Conservation (phyloP, 1,284 basidiomycete species). For the Cutaneotrichosporon sp. region DNA sequence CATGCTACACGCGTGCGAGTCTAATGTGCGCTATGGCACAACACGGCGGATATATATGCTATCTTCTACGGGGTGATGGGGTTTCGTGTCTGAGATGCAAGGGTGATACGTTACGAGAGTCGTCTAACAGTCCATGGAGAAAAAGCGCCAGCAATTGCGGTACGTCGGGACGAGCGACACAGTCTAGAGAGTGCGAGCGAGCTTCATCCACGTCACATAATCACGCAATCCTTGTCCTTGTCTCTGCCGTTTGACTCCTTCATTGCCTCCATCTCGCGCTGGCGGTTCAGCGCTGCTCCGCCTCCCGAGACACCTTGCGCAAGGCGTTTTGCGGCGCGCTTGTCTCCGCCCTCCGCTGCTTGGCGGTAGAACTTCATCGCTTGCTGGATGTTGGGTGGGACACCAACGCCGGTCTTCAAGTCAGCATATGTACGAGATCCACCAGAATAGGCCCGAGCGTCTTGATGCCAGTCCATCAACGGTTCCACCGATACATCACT, state of each 20-base stretch:
- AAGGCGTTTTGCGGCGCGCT: slow-evolving; percentile 81
- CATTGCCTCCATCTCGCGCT: slow-evolving; percentile 42
- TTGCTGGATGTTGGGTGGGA: slow-evolving; percentile 60
- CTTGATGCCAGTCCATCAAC: too few relatives aligned
- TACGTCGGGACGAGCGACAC: too few relatives aligned
- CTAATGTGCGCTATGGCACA: too few relatives aligned
- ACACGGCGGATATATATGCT: neutral
- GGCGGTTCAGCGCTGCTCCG: slow-evolving; percentile 35
- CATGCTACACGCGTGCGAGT: neutral
- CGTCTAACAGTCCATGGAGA: neutral
- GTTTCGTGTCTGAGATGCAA: slow-evolving; percentile 3
- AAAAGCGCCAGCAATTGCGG: too few relatives aligned
- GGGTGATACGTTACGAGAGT: too few relatives aligned
- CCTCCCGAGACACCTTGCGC: slow-evolving; percentile 45
- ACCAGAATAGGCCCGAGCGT: too few relatives aligned
- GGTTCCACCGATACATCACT: too few relatives aligned
- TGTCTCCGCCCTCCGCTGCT: slow-evolving; percentile 91
- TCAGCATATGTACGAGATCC: too few relatives aligned
- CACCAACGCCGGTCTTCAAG: slow-evolving; percentile 70
- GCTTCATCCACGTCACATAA: slow-evolving; percentile 58
- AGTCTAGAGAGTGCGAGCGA: neutral
- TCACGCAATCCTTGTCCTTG: slow-evolving; percentile 64
- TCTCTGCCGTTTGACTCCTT: slow-evolving; percentile 50
- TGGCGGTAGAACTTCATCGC: slow-evolving; percentile 79
- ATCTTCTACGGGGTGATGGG: neutral